Evolutionary conservation across 345 rosid species (phyloP).

Genomic region (Carallia brachiata): DNA sequence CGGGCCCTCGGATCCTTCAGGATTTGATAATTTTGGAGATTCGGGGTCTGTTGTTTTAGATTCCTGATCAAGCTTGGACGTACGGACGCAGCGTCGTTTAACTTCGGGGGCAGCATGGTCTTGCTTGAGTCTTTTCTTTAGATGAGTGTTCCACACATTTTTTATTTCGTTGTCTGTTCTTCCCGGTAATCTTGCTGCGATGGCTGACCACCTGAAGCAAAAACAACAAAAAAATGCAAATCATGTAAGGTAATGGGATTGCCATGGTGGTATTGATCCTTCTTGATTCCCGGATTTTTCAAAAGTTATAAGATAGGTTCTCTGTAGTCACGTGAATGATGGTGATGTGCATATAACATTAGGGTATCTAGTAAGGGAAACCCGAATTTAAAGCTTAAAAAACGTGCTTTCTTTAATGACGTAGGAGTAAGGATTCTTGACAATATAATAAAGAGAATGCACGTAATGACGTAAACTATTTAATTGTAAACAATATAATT

Average conservation of each 20-base stretch:
- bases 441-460: no score
- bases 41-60: neutral
- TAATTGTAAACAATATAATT: no score
- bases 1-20: neutral
- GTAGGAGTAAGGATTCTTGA: no score
- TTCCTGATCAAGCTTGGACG: slow-evolving; percentile 6
- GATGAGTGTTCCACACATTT: slow-evolving; percentile 81
- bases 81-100: neutral
- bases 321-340: slow-evolving; percentile 22
- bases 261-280: neutral
- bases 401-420: neutral
- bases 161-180: slow-evolving; percentile 85
- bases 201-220: slow-evolving; percentile 70
- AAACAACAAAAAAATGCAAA: neutral
- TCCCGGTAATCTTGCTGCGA: slow-evolving; percentile 76
- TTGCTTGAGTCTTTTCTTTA: slow-evolving; percentile 60
- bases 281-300: neutral
- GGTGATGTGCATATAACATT: slow-evolving; percentile 8
- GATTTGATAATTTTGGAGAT: slow-evolving; percentile 6
- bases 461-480: no score
- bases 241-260: neutral
- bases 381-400: neutral
- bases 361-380: slow-evolving; percentile 18
- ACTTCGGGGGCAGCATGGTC: neutral
- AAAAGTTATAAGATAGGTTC: neutral